Evolutionary conservation across 805 yeast genomes (phyloP).

Genomic region (Torulaspora microellipsoides): DNA sequence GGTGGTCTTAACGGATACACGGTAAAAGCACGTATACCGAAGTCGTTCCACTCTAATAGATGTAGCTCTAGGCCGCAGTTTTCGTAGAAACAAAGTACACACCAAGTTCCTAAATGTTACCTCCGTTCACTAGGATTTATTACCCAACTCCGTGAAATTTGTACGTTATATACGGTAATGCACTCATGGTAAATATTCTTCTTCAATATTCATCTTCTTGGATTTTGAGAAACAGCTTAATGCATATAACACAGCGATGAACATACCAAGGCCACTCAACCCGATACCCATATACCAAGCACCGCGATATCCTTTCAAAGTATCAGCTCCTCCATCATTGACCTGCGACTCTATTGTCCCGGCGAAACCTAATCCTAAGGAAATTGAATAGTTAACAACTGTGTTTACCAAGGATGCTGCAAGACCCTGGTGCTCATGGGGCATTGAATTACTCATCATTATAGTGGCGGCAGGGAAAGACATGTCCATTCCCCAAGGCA

Average conservation of each 20-base stretch:
- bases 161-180: too few species aligned
- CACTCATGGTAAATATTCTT: background rate
- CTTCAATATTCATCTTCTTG: background rate
- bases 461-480: slow-evolving; percentile 65
- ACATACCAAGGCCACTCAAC: slow-evolving; percentile 47
- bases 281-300: slow-evolving; percentile 60
- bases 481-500: slow-evolving; percentile 64
- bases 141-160: too few species aligned
- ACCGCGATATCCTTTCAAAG: slow-evolving; percentile 46
- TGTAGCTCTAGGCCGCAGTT: too few species aligned
- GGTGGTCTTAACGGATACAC: too few species aligned
- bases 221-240: background rate
- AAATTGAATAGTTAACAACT: slow-evolving; percentile 58
- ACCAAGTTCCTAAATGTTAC: too few species aligned
- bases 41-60: too few species aligned
- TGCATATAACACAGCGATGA: slow-evolving; percentile 9
- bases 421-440: slow-evolving; percentile 57
- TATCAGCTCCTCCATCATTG: slow-evolving; percentile 17
- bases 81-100: too few species aligned
- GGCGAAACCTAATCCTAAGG: slow-evolving; percentile 58
- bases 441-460: slow-evolving; percentile 49
- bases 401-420: slow-evolving; percentile 63
- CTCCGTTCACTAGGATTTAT: too few species aligned
- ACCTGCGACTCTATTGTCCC: slow-evolving; percentile 48
- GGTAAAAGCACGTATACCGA: too few species aligned